phyloP scores from a whole-genome alignment of 352 stramenopile species.

The Phytopythium cucurbitacearum region DNA sequence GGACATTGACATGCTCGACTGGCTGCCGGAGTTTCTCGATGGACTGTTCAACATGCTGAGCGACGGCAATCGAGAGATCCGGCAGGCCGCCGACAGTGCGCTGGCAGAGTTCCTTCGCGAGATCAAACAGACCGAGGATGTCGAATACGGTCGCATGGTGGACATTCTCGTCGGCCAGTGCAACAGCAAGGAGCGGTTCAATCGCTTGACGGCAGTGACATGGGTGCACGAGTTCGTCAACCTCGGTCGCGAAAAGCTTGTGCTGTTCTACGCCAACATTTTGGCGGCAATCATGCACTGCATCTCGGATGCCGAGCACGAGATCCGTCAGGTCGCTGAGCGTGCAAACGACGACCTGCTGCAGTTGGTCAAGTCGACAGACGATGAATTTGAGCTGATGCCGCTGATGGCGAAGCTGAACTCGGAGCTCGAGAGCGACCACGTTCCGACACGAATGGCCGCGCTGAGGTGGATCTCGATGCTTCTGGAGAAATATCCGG shows the following conservation, averaged over 20 bases:
- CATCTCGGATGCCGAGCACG: slow-evolving; percentile 95
- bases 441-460: slow-evolving; percentile 96
- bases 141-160: slow-evolving; percentile 98
- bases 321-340: slow-evolving; percentile 96
- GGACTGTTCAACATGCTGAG: slow-evolving; percentile 99
- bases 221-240: slow-evolving; percentile 99
- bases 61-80: slow-evolving; percentile 98
- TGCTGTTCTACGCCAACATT: slow-evolving; percentile 95
- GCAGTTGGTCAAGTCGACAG: slow-evolving; percentile 91
- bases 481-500: slow-evolving; percentile 96
- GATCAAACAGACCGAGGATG: slow-evolving; percentile 94
- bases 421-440: slow-evolving; percentile 91
- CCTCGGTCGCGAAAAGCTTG: slow-evolving; percentile 91
- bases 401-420: slow-evolving; percentile 95
- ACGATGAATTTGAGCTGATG: slow-evolving; percentile 87
- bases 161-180: slow-evolving; percentile 97
- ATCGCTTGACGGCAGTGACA: slow-evolving; percentile 96
- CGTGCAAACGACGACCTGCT: slow-evolving; percentile 96
- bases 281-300: slow-evolving; percentile 97
- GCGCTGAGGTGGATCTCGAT: slow-evolving; percentile 97
- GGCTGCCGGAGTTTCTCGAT: slow-evolving; percentile 96
- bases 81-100: slow-evolving; percentile 92
- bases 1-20: slow-evolving; percentile 99
- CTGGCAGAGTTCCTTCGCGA: slow-evolving; percentile 95
- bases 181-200: slow-evolving; percentile 95